phyloP scores from a whole-genome alignment of 2,329 filamentous ascomycete genomes.

The Berkeleyomyces basicola region DNA sequence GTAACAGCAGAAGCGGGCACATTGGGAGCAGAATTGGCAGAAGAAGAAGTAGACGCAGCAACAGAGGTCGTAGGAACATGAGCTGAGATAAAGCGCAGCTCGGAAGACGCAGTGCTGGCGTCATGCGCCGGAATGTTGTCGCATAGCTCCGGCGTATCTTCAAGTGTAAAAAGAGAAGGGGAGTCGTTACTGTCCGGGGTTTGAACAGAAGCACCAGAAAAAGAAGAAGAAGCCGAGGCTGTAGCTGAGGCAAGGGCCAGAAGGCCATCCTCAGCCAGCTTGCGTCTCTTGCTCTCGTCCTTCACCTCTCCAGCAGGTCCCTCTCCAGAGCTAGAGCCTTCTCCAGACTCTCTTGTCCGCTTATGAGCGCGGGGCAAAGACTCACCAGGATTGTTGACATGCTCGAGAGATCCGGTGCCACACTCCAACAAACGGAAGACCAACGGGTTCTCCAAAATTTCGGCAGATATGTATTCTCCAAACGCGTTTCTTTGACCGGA shows the following conservation, averaged over 20 bases:
- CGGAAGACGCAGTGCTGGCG: no score
- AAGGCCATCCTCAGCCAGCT: neutral
- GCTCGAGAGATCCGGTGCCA: no score
- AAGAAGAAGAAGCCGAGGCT: neutral
- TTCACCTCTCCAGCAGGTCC: neutral
- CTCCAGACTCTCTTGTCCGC: neutral
- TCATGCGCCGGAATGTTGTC: neutral
- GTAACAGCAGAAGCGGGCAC: neutral
- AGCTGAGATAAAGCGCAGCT: neutral
- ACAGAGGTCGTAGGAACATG: neutral
- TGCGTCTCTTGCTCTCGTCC: neutral
- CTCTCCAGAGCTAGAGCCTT: neutral
- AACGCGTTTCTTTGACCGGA: no score
- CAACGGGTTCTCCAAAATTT: no score
- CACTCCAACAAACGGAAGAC: no score
- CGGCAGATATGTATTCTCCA: no score
- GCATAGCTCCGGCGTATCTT: neutral
- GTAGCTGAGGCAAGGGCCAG: neutral
- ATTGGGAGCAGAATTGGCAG: neutral
- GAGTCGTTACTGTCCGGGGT: neutral
- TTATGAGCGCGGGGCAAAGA: neutral
- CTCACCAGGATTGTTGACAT: neutral
- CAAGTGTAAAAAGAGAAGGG: neutral
- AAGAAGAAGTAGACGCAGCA: neutral
- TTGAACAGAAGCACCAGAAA: neutral